Evolutionary conservation across 2,329 filamentous ascomycete genomes (phyloP).

Genomic region (Fusarium ramigenum): DNA sequence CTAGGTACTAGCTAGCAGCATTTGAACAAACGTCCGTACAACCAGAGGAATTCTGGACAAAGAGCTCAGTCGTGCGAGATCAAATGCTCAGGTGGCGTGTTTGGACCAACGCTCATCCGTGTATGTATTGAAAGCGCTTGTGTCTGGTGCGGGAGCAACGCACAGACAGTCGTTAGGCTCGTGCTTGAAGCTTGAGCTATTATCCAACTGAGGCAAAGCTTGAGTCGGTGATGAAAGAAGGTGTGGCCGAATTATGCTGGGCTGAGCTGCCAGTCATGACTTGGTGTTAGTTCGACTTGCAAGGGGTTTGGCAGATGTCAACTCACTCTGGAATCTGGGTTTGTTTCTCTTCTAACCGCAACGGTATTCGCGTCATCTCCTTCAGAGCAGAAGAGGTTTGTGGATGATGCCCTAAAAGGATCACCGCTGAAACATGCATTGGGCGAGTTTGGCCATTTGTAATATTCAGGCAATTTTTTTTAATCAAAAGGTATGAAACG

Average conservation of each 20-base stretch:
- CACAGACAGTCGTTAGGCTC: slow-evolving; percentile 40
- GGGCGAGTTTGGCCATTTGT: not conserved
- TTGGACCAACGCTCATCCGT: slow-evolving; percentile 12
- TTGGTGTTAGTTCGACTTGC: slow-evolving; percentile 25
- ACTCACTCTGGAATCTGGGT: slow-evolving; percentile 2
- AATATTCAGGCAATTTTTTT: not conserved
- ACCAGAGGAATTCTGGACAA: slow-evolving; percentile 4
- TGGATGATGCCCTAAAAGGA: not conserved
- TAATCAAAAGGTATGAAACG: not conserved
- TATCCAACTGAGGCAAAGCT: slow-evolving; percentile 35
- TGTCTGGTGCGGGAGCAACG: slow-evolving; percentile 18
- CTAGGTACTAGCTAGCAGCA: slow-evolving; percentile 4
- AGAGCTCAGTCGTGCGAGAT: slow-evolving; percentile 25
- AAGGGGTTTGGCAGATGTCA: slow-evolving; percentile 35
- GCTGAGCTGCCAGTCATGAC: slow-evolving; percentile 15
- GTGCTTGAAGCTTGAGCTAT: slow-evolving; percentile 33
- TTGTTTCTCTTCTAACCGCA: slow-evolving; percentile 11
- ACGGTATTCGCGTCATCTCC: slow-evolving; percentile 3
- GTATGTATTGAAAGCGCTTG: slow-evolving; percentile 24
- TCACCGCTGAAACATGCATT: not conserved
- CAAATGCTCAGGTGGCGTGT: slow-evolving; percentile 26
- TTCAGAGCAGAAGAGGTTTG: not conserved
- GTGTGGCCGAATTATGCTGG: slow-evolving; percentile 23
- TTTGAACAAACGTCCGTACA: slow-evolving; percentile 5
- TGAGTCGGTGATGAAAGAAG: slow-evolving; percentile 26